Evolutionary conservation across 345 rosid species (phyloP).

Genomic region (Moricandia arvensis): DNA sequence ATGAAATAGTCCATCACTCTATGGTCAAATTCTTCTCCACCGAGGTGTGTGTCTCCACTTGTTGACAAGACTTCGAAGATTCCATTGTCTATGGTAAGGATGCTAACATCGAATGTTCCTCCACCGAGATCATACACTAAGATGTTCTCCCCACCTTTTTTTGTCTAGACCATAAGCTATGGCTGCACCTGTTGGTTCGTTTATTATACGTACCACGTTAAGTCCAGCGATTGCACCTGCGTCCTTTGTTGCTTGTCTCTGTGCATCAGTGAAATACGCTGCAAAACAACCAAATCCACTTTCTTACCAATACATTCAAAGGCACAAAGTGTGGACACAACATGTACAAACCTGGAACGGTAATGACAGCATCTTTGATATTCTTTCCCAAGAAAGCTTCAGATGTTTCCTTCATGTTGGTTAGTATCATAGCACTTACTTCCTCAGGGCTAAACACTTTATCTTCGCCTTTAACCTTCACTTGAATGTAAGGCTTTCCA

Average conservation of each 20-base stretch:
- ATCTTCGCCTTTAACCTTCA: constrained; percentile 46
- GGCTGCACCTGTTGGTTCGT: constrained; percentile 62
- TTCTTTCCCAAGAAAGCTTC: constrained; percentile 55
- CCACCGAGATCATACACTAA: constrained; percentile 59
- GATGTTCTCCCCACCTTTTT: constrained; percentile 46
- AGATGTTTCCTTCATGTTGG: constrained; percentile 64
- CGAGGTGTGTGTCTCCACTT: constrained; percentile 55
- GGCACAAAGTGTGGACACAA: too few relatives aligned
- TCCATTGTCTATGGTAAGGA: constrained; percentile 50
- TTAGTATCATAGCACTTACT: constrained; percentile 56
- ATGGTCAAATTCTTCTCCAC: constrained; percentile 60
- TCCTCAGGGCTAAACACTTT: constrained; percentile 68
- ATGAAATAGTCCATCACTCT: constrained; percentile 56
- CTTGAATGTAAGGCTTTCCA: constrained; percentile 37
- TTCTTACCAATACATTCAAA: too few relatives aligned
- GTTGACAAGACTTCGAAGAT: constrained; percentile 55
- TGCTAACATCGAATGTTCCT: constrained; percentile 56
- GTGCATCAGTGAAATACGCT: constrained; percentile 53
- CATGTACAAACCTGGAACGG: constrained; percentile 46
- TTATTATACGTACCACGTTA: constrained; percentile 53
- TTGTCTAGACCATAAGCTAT: constrained; percentile 59
- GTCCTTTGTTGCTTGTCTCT: constrained; percentile 56
- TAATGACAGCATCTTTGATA: constrained; percentile 54
- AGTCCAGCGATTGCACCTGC: constrained; percentile 51
- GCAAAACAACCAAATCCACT: constrained; percentile 1